Conservation (phyloP, 2,329 filamentous ascomycete genomes). For the Setomelanomma holmii region DNA sequence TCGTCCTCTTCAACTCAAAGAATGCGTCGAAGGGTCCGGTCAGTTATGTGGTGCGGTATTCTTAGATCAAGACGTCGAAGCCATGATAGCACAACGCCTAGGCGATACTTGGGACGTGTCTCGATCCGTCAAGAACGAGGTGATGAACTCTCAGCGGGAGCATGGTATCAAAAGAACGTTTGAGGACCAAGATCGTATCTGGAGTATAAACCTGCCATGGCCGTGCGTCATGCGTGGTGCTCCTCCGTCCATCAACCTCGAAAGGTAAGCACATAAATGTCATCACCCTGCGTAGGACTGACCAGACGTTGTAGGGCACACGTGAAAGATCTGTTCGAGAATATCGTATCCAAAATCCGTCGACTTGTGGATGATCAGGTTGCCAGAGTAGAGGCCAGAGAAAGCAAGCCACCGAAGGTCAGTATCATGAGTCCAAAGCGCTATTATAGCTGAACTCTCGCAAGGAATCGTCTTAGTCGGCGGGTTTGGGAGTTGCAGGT, state of each 20-base stretch:
- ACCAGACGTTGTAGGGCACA: conserved; percentile 1
- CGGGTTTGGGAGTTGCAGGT: conserved; percentile 16
- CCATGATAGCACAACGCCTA: conserved; percentile 11
- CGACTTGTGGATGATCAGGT: conserved; percentile 13
- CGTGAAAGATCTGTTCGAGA: conserved; percentile 8
- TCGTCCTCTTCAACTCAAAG: conserved; percentile 14
- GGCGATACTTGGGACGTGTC: conserved; percentile 13
- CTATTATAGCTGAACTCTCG: background rate
- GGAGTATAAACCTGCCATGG: conserved; percentile 11
- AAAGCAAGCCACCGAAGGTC: conserved; percentile 4
- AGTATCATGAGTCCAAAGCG: background rate
- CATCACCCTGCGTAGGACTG: background rate
- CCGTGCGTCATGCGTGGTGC: conserved; percentile 10
- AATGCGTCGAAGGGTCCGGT: conserved; percentile 18
- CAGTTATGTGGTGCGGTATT: conserved; percentile 23
- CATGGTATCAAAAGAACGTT: conserved; percentile 28
- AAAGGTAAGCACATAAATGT: conserved; percentile 1
- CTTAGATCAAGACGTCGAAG: conserved; percentile 24
- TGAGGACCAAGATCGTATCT: conserved; percentile 9
- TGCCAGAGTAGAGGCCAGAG: background rate
- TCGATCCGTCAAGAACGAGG: conserved; percentile 14
- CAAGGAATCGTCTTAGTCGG: conserved; percentile 17
- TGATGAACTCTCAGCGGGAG: conserved; percentile 31
- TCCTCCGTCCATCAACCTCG: conserved; percentile 2
- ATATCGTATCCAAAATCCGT: conserved; percentile 9